Conservation (phyloP, 1,284 basidiomycete genomes). For the Trichosporon sp. region DNA sequence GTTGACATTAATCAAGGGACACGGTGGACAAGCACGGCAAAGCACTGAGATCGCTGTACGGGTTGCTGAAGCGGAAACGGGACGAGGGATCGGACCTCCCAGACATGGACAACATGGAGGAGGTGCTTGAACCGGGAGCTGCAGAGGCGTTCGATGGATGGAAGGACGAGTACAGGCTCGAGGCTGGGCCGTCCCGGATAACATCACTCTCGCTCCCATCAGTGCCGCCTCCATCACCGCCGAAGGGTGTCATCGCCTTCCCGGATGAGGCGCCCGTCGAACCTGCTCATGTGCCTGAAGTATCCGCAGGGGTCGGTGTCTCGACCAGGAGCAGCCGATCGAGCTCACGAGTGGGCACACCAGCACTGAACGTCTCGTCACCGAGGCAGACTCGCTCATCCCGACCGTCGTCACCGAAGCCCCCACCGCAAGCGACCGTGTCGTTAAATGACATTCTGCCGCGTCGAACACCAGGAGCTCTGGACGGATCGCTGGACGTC, state of each 20-base stretch:
- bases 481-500: constrained; percentile 28
- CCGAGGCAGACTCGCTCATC: constrained; percentile 23
- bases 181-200: constrained; percentile 42
- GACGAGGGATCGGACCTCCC: constrained; percentile 36
- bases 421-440: constrained; percentile 22
- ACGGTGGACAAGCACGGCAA: constrained; percentile 39
- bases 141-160: constrained; percentile 40
- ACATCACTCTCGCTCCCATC: constrained; percentile 36
- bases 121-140: constrained; percentile 30
- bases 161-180: constrained; percentile 42
- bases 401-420: constrained; percentile 21
- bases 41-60: constrained; percentile 40
- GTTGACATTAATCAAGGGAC: constrained; percentile 31
- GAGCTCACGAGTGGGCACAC: constrained; percentile 24
- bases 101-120: constrained; percentile 26
- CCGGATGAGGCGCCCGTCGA: constrained; percentile 41
- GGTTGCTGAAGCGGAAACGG: constrained; percentile 40
- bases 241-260: constrained; percentile 40
- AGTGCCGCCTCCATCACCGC: constrained; percentile 44
- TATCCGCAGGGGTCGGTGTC: constrained; percentile 7
- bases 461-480: constrained; percentile 21
- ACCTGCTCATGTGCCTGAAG: constrained; percentile 17
- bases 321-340: constrained; percentile 14
- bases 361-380: constrained; percentile 17
- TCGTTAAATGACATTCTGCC: constrained; percentile 26